These are phyloP conservation scores for Graphiopsis chlorocephala DNA, from an alignment of 2,329 filamentous ascomycete species.

Conservation along the genomic window DNA sequence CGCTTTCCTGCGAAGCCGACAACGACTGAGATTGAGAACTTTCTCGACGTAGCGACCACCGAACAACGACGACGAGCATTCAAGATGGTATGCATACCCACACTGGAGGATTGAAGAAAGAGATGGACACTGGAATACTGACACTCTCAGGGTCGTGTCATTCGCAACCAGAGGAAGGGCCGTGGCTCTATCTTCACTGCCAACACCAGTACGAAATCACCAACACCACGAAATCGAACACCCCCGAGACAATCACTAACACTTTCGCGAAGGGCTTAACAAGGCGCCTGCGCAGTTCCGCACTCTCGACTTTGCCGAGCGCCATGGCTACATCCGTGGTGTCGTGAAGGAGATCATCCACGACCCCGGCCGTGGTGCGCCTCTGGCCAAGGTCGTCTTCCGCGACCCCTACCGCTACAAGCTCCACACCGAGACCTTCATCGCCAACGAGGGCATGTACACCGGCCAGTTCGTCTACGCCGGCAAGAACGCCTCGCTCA, in stretches of 20 bases:
- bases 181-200: constrained; percentile 73
- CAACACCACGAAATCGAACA: constrained; percentile 29
- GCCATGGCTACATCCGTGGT: constrained; percentile 94
- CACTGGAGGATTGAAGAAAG: background rate
- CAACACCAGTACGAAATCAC: constrained; percentile 29
- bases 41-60: background rate
- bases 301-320: constrained; percentile 77
- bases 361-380: constrained; percentile 96
- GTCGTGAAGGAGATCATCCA: constrained; percentile 99
- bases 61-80: constrained; percentile 3
- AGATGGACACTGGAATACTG: constrained; percentile 10
- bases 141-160: constrained; percentile 60
- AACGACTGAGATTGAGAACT: no score
- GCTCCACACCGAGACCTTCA: constrained; percentile 98
- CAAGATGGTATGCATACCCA: constrained; percentile 23
- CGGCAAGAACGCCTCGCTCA: constrained; percentile 96
- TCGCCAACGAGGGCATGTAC: constrained; percentile 99
- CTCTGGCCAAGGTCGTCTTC: constrained; percentile 95
- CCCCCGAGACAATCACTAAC: constrained; percentile 21
- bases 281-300: constrained; percentile 95
- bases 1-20: no score
- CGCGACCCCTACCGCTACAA: constrained; percentile 98
- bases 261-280: constrained; percentile 73
- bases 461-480: constrained; percentile 99
- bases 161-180: constrained; percentile 72